Percentiles rank a stretch among this genome's conserved stretches.
These are phyloP conservation scores for Colletotrichum brevisporum DNA, from an alignment of 2,329 filamentous ascomycete genomes.

Conservation along the genomic window DNA sequence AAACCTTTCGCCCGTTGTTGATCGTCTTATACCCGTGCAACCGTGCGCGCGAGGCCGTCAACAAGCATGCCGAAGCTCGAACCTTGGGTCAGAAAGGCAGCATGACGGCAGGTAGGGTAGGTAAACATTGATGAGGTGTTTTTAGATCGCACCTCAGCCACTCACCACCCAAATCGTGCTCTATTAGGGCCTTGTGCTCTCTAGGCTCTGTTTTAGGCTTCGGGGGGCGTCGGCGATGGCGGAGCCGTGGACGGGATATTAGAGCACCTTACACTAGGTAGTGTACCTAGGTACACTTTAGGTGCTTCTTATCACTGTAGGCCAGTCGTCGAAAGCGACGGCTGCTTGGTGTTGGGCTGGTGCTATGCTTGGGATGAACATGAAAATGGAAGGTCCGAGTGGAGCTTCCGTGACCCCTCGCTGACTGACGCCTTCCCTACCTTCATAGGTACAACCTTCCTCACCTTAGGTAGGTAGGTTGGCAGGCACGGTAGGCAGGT, in stretches of 20 bases:
- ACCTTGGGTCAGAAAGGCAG: neutral
- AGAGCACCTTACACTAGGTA: too few species aligned
- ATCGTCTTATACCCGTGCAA: neutral
- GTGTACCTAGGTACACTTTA: too few species aligned
- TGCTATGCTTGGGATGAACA: conserved; percentile 13
- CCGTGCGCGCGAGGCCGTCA: conserved; percentile 16
- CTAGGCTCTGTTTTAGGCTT: conserved; percentile 13
- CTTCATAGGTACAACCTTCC: too few species aligned
- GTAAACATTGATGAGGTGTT: conserved; percentile 18
- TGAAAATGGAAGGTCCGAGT: conserved; percentile 16
- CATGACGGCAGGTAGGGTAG: neutral
- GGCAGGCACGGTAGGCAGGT: too few species aligned
- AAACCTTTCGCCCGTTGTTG: conserved; percentile 5
- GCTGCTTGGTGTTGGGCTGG: neutral
- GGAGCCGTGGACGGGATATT: conserved; percentile 6
- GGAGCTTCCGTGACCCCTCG: conserved; percentile 23
- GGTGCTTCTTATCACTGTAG: too few species aligned
- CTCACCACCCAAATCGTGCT: too few species aligned
- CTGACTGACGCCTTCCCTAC: conserved; percentile 9
- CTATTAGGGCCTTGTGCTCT: neutral
- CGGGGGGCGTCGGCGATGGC: conserved; percentile 32
- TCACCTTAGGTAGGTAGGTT: too few species aligned
- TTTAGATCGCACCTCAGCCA: conserved; percentile 1
- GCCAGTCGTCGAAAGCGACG: conserved; percentile 8
- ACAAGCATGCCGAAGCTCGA: neutral